Evolutionary conservation across 1,284 basidiomycete genomes (phyloP).

Genomic region (Pseudozyma hubeiensis): DNA sequence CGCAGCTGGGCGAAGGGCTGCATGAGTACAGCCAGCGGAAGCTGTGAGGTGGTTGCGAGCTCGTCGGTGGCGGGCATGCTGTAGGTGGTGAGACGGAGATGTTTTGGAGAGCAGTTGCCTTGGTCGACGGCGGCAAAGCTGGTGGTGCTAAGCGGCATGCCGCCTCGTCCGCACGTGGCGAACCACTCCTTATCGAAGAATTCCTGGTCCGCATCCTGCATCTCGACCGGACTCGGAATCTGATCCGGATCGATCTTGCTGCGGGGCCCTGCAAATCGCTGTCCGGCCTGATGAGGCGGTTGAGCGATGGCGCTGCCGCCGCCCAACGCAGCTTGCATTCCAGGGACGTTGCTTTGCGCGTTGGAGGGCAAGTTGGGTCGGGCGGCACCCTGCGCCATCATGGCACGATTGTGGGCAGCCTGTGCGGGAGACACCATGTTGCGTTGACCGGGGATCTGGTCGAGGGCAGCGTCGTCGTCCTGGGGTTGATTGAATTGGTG

Average conservation of each 20-base stretch:
- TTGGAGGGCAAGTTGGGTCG: slow-evolving; percentile 33
- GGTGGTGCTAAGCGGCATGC: slow-evolving; percentile 81
- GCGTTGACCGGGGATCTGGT: slow-evolving; percentile 65
- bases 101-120: slow-evolving; percentile 79
- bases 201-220: slow-evolving; percentile 84
- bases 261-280: slow-evolving; percentile 73
- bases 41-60: slow-evolving; percentile 82
- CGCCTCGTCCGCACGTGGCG: slow-evolving; percentile 78
- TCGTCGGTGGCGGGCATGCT: slow-evolving; percentile 83
- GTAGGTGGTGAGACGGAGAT: slow-evolving; percentile 77
- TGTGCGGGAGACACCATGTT: slow-evolving; percentile 62
- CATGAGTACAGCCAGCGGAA: slow-evolving; percentile 83
- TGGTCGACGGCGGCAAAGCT: slow-evolving; percentile 92
- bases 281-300: slow-evolving; percentile 70
- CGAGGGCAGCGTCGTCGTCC: slow-evolving; percentile 57
- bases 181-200: slow-evolving; percentile 83
- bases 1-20: slow-evolving; percentile 90
- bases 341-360: slow-evolving; percentile 40
- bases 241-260: slow-evolving; percentile 89
- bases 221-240: slow-evolving; percentile 89
- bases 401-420: slow-evolving; percentile 59
- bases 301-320: slow-evolving; percentile 56
- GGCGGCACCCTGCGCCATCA: slow-evolving; percentile 39
- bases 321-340: slow-evolving; percentile 39
- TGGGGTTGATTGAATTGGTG: slow-evolving; percentile 33